Evolutionary conservation across 805 yeast species (phyloP).

Genomic region (Candida morakotiae): DNA sequence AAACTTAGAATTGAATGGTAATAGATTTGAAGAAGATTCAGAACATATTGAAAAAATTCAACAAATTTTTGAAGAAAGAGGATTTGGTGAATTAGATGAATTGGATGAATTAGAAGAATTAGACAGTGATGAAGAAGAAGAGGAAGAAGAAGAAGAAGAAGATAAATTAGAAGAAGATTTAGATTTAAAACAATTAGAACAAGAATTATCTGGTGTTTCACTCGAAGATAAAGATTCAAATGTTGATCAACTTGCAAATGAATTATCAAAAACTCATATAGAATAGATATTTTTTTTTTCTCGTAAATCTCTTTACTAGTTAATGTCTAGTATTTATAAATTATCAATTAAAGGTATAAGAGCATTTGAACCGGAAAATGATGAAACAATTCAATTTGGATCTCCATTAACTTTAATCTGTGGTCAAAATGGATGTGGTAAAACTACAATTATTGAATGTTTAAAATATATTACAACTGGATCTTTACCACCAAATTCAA

Average conservation of each 20-base stretch:
- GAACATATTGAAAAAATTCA: slow-evolving; percentile 59
- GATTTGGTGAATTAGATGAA: slow-evolving; percentile 83
- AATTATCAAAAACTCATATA: slow-evolving; percentile 54
- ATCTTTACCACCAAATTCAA: slow-evolving; percentile 90
- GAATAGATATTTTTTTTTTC: slow-evolving; percentile 10
- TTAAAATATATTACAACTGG: slow-evolving; percentile 93
- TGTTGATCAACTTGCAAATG: slow-evolving; percentile 57
- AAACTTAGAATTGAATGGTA: slow-evolving; percentile 84
- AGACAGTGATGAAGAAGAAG: slow-evolving; percentile 65
- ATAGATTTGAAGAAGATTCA: slow-evolving; percentile 85
- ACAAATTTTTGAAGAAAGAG: slow-evolving; percentile 64
- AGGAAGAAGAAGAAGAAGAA: slow-evolving; percentile 40
- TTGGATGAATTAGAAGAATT: slow-evolving; percentile 91
- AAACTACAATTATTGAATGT: slow-evolving; percentile 94
- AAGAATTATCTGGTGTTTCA: slow-evolving; percentile 47
- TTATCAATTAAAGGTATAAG: slow-evolving; percentile 76
- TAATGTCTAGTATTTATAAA: slow-evolving; percentile 42
- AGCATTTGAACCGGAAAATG: slow-evolving; percentile 80
- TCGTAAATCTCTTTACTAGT: too few species aligned
- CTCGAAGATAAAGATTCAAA: slow-evolving; percentile 40
- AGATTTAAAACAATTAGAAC: slow-evolving; percentile 45
- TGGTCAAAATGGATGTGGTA: slow-evolving; percentile 95
- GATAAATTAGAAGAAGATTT: slow-evolving; percentile 53
- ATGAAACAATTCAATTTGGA: slow-evolving; percentile 86
- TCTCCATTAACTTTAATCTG: slow-evolving; percentile 89